Evolutionary conservation across 257 asterid genomes (phyloP), one percentile per base, ranked within the genome.

Genomic region (Orobanche coerulescens): DNA sequence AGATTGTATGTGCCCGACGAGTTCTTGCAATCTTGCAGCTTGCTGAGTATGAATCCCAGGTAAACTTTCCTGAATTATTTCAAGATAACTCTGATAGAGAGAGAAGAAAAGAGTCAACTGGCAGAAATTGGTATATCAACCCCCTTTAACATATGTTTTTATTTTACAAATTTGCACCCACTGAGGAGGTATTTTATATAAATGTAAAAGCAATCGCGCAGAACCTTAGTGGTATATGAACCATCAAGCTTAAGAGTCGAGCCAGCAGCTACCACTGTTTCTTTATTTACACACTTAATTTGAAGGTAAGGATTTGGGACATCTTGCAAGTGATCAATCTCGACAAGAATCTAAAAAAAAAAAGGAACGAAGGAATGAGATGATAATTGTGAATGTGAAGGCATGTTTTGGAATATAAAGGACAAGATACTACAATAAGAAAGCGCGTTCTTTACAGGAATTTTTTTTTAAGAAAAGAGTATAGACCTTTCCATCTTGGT

Each of bases 401-500:
- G 22, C 20, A 4, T 33, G 19, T 15, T 23, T 13, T 13, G n/a
- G n/a, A 7, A 59, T 64, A 37, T 46, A 58, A 18, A 40, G 14
- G 52, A 15, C 28, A 18, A 31, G 26, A 25, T 34, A 43, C 36
- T 30, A 48, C 12, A 51, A 51, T 37, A 37, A 25, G 62, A 46
- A 66, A 42, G 26, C 54, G n/a, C n/a, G n/a, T n/a, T n/a, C n/a
- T n/a, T n/a, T n/a, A n/a, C n/a, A n/a, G n/a, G n/a, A n/a, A n/a
- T n/a, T n/a, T n/a, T n/a, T n/a, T n/a, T n/a, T n/a, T 24, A 58
- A 71, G 39, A 61, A 47, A 70, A 61, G 23, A 68, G 44, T 15
- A 76, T 56, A 64, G n/a, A 93, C 99, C 99, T 89, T 89, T 71
- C 99, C 99, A 75, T 93, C 97, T 75, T 93, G 97, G 78, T 93